A percentile compares a stretch with the other conserved stretches of the same genome.
phyloP scores from a whole-genome alignment of 768 basidiomycete species.

The Mycena floridula region DNA sequence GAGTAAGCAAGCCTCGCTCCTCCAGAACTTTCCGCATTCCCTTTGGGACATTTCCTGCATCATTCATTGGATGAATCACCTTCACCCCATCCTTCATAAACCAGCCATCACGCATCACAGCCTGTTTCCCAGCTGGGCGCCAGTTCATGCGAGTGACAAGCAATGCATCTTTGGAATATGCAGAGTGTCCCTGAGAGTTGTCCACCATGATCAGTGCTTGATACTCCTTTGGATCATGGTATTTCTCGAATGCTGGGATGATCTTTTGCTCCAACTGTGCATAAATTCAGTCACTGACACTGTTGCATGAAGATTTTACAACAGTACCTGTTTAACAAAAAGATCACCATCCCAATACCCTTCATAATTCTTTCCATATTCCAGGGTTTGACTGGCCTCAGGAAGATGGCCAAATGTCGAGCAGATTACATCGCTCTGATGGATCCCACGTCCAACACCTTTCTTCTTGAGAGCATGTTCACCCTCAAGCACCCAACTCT shows the following conservation, averaged over 20 bases:
- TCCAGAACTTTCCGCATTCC: constrained; percentile 23
- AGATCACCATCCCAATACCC: constrained; percentile 22
- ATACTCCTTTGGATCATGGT: constrained; percentile 5
- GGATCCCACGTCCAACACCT: constrained; percentile 22
- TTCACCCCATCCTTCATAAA: constrained; percentile 3
- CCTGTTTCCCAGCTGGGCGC: constrained; percentile 16
- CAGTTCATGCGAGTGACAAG: constrained; percentile 17
- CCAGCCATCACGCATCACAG: constrained; percentile 15
- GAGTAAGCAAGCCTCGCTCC: constrained; percentile 18
- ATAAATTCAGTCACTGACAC: background rate
- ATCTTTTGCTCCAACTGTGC: constrained; percentile 19
- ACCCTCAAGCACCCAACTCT: constrained; percentile 9
- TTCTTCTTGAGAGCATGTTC: constrained; percentile 23
- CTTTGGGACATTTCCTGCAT: constrained; percentile 17
- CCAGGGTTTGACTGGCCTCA: constrained; percentile 20
- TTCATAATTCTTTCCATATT: constrained; percentile 29
- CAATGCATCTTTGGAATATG: no score
- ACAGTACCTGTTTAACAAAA: constrained; percentile 24
- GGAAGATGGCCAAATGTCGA: constrained; percentile 22
- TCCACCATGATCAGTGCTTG: constrained; percentile 14
- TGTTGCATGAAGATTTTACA: background rate
- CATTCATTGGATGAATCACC: constrained; percentile 14
- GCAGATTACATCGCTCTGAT: constrained; percentile 28
- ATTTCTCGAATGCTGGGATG: constrained; percentile 12
- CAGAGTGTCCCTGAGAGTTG: constrained; percentile 21